Conservation (phyloP, 2,329 filamentous ascomycete species). For the Xylariaceae sp. region DNA sequence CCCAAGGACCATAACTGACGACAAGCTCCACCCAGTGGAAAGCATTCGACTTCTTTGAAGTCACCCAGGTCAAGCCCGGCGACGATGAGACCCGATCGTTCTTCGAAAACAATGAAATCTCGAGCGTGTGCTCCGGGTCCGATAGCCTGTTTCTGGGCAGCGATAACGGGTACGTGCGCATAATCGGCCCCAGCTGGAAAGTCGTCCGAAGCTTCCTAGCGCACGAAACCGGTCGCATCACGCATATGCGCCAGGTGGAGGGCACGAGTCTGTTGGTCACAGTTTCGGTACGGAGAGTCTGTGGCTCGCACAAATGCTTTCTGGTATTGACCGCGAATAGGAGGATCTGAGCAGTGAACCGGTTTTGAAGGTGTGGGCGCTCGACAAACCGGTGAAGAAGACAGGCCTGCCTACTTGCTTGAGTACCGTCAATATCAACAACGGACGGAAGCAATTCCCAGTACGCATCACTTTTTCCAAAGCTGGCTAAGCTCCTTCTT, state of each 20-base stretch:
- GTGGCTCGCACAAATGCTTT: not conserved
- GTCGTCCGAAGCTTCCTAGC: conserved; percentile 80
- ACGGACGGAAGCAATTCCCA: conserved; percentile 89
- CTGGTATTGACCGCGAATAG: conserved; percentile 37
- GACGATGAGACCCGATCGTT: conserved; percentile 74
- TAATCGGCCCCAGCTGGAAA: conserved; percentile 84
- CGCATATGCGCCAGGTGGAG: conserved; percentile 86
- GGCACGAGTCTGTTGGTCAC: conserved; percentile 84
- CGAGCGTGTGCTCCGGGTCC: conserved; percentile 78
- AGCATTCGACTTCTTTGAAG: conserved; percentile 99
- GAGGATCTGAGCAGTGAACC: conserved; percentile 88
- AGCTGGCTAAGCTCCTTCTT: no score
- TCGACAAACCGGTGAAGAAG: conserved; percentile 92
- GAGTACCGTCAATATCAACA: conserved; percentile 79
- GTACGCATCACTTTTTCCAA: conserved; percentile 39
- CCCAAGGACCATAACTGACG: conserved; percentile 13
- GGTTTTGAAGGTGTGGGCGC: conserved; percentile 91
- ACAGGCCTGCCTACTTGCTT: conserved; percentile 83
- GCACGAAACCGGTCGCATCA: conserved; percentile 73
- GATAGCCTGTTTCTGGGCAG: conserved; percentile 87
- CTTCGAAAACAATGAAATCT: conserved; percentile 78
- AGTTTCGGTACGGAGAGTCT: conserved; percentile 50
- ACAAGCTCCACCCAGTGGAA: conserved; percentile 67
- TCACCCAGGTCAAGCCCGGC: conserved; percentile 72
- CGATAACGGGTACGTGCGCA: conserved; percentile 78